Evolutionary conservation across 2,329 filamentous ascomycete species (phyloP), one percentile per base, ranked within the genome.

Genomic region (Clonostachys chloroleuca): DNA sequence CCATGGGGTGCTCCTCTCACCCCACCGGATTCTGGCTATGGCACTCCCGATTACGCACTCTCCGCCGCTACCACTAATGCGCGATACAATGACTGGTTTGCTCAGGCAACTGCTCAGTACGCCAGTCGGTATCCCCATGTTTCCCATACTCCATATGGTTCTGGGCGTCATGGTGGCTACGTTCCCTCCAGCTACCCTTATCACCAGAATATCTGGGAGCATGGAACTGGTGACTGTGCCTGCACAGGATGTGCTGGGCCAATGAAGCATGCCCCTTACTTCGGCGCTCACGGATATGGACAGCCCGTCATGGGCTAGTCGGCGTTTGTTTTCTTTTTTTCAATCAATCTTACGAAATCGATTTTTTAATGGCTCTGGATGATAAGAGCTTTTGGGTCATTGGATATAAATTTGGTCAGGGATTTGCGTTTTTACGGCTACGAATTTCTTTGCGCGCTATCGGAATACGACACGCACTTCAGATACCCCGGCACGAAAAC

Each of bases 1-100:
- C 66, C 74, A 13, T 68, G 70, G 70, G 65, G 63, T 12, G 71
- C 72, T 43, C 77, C 77, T 7, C 63, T 82, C 48, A 82, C 80
- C 0, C 80, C 80, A 3, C 80, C 80, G 2, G 80, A 83, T 52
- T 83, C 80, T 17, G 80, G 80, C 6, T 83, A 83, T 48, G 78
- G 78, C 40, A 83, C 79, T 1, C 80, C 80, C 5, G 79, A 83
- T 54, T 80, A 82, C 52, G 65, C 70, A 43, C 73, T 75, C 60
- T 81, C 78, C 40, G 75, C 78, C 5, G 70, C 77, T 0, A 75
- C 77, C 1, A 69, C 71, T 52, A 81, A 80, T 47, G 66, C 72
- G 18, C 75, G 70, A 35, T 82, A 82, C 61, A 75, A 78, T 24
- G 79, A 83, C 40, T 83, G 76, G 76, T 80, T 82, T 50, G 64